Evolutionary conservation across 352 stramenopile species (phyloP), one percentile per base, ranked within the genome.

Genomic region (Halophytophthora batemanensis): DNA sequence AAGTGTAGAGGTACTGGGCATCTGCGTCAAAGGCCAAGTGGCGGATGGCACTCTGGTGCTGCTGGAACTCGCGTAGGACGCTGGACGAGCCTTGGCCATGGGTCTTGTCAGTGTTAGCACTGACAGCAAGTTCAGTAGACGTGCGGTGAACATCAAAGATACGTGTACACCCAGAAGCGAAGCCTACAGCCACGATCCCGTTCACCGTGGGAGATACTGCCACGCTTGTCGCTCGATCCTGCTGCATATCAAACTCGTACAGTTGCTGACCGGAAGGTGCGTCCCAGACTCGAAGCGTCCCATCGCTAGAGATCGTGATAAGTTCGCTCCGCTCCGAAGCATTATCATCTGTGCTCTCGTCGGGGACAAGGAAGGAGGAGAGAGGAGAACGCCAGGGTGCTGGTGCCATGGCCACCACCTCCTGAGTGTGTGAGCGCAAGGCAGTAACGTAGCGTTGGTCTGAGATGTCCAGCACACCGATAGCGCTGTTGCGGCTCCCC

Each of bases 261-360:
- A 73, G 59, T 51, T 96, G 88, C 11, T 73, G 57, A 2, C 78
- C 87, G 0, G 66, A 80, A 0, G 18, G 29, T 2, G 75, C 51
- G 28, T 89, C 67, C 90, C 90, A 97, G 23, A 97, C 78, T 12
- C 87, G 81, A 5, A 97, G 54, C 2, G 86, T 96, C 1, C 71
- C 72, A 54, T 97, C 86, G 2, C n/a, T 35, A 2, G 79, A 80
- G 13, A 75, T 82, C 2, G 82, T 90, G 15, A 92, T 69, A 12
- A 93, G 35, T 23, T 86, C 72, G 28, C 41, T 59, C 6, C 56
- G 42, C 8, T 42, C 12, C 29, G 25, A 46, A 23, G 38, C 44
- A 31, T 53, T 23, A 15, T 31, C 28, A 25, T 40, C 45, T 8
- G 19, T 19, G 14, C 19, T 33, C 17, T 19, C 21, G 21, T 65